Percentiles rank a stretch among this genome's conserved stretches.
Conservation (phyloP, 1,284 basidiomycete species). For the Trametes pubescens region DNA sequence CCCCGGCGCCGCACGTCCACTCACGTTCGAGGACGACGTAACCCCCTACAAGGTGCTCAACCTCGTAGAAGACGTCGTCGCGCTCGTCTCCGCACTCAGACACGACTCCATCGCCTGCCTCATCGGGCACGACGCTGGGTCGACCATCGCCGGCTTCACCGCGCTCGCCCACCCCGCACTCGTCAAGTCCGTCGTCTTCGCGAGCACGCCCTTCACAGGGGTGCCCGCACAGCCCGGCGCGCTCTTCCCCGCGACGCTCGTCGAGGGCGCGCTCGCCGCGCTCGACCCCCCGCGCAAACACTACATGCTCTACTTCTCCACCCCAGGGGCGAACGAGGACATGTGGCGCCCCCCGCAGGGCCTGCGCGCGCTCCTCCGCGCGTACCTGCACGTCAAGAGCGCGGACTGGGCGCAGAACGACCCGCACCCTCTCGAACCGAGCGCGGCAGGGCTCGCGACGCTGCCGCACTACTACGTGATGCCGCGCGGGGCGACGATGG, state of each 20-base stretch:
- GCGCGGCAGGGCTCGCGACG: slow-evolving; percentile 46
- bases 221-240: slow-evolving; percentile 38
- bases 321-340: slow-evolving; percentile 55
- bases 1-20: slow-evolving; percentile 21
- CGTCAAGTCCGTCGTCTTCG: slow-evolving; percentile 62
- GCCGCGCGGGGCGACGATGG: slow-evolving; percentile 61
- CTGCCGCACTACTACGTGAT: slow-evolving; percentile 73
- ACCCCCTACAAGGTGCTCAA: slow-evolving; percentile 58
- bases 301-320: slow-evolving; percentile 60
- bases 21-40: slow-evolving; percentile 58
- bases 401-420: slow-evolving; percentile 58
- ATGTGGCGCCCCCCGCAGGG: slow-evolving; percentile 52
- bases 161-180: slow-evolving; percentile 63
- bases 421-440: slow-evolving; percentile 47
- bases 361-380: slow-evolving; percentile 59
- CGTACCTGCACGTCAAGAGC: slow-evolving; percentile 68
- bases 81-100: slow-evolving; percentile 60
- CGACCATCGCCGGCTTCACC: slow-evolving; percentile 58
- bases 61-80: slow-evolving; percentile 58
- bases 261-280: slow-evolving; percentile 44
- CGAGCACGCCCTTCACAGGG: slow-evolving; percentile 65
- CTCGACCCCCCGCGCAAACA: slow-evolving; percentile 64
- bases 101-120: slow-evolving; percentile 55
- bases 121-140: slow-evolving; percentile 70
- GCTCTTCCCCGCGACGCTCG: slow-evolving; percentile 25